Base-by-base conservation (phyloP, 176 grass and related monocot genomes). In the Hsuehochloa calcarea region DNA sequence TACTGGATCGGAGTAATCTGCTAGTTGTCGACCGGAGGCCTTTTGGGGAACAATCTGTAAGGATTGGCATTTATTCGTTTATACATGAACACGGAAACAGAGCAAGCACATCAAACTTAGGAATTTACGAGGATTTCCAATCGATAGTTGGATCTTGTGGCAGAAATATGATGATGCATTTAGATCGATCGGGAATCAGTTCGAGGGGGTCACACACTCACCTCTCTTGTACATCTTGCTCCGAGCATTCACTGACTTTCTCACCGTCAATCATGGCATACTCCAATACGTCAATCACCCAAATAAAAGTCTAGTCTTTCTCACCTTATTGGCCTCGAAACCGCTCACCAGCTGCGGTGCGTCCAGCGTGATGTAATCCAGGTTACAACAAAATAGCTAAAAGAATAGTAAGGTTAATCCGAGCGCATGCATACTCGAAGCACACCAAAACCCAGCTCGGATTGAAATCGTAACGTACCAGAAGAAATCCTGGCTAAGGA, bases 401-500 rank as follows among this genome's bases (percentile, higher is more conserved):
- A 23, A 59, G 15, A 74, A 19, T 17, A 64, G 15, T 41, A 54
- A 25, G 39, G 68, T 81, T 54, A 80, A 72, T 63, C 44, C 23
- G 44, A 27, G 13, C 14, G 14, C 39, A 17, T 5, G 11, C 25
- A 8, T 25, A 1, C 1, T 44, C 52, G 35, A 45, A 23, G 51
- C 49, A 35, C 3, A 44, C 10, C 11, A 52, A 71, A 38, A 23
- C 26, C 34, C 26, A 71, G 1, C 31, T 47, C 14, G 14, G 51
- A 22, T 54, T 26, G 26, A 40, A n/a, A 15, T 26, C 50, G 25
- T 25, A 80, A 38, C 74, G 43, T 84, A 93, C 96, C 96, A 98
- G 83, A 98, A 95, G 89, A 98, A 93, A 87, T 98, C 96, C 83
- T 98, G 93, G 58, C 93, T 98, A 51, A 98, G 96, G 64, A 98